These are phyloP conservation scores for Taxawa tesnikishii DNA, from an alignment of 2,329 filamentous ascomycete genomes.

Conservation along the genomic window DNA sequence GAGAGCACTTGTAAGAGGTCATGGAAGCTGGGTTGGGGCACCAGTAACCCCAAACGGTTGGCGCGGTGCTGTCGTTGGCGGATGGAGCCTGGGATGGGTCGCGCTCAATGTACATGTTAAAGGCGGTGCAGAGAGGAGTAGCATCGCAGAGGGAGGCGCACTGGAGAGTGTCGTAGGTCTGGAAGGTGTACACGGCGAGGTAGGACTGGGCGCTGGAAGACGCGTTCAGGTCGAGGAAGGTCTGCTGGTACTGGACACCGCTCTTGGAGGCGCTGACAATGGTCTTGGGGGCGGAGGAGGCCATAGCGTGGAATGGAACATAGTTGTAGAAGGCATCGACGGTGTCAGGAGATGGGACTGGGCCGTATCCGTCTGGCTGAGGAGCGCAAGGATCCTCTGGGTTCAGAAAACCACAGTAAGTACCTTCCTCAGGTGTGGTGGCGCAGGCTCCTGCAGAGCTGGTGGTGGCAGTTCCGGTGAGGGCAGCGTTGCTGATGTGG, in stretches of 20 bases:
- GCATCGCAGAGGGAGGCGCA: conserved; percentile 20
- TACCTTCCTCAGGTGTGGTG: conserved; percentile 18
- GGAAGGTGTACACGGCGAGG: conserved; percentile 18
- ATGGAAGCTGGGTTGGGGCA: conserved; percentile 25
- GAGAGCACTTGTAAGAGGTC: conserved; percentile 27
- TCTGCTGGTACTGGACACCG: conserved; percentile 13
- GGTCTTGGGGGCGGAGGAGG: conserved; percentile 9
- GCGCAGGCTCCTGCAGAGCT: conserved; percentile 16
- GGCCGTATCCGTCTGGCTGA: conserved; percentile 23
- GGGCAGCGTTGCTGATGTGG: neutral
- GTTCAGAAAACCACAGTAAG: conserved; percentile 26
- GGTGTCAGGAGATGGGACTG: conserved; percentile 13
- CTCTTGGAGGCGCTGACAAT: conserved; percentile 4
- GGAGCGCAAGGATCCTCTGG: conserved; percentile 24
- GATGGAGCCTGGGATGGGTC: conserved; percentile 20
- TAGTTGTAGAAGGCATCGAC: conserved; percentile 15
- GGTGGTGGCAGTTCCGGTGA: conserved; percentile 9
- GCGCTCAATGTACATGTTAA: conserved; percentile 24
- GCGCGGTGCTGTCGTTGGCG: conserved; percentile 13
- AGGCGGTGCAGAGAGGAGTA: conserved; percentile 18
- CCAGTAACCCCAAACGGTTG: conserved; percentile 13
- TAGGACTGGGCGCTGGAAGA: conserved; percentile 18
- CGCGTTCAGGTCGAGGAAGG: conserved; percentile 19
- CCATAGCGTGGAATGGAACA: conserved; percentile 13
- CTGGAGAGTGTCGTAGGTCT: conserved; percentile 16